These are phyloP conservation scores for Candolleomyces efflorescens DNA, from an alignment of 768 basidiomycete genomes.

Conservation along the genomic window DNA sequence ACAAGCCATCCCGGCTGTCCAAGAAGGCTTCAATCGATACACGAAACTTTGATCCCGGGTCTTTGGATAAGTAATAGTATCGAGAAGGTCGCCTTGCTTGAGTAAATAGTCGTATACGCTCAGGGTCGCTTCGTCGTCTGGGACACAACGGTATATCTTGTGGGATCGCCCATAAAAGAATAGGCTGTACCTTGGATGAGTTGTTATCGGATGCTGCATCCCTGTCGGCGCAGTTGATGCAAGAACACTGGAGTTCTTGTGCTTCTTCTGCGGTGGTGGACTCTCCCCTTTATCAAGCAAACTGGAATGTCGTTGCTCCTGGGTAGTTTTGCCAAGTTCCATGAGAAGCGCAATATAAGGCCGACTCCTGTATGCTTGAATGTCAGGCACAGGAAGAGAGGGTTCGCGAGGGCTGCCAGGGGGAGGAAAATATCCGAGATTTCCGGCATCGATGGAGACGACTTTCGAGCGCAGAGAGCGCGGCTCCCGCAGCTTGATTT, in stretches of 20 bases:
- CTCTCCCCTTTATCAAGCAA: not conserved
- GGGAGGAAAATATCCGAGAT: not conserved
- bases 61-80: not conserved
- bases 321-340: not conserved
- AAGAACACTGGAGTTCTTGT: not conserved
- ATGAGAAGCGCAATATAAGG: not conserved
- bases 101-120: not conserved
- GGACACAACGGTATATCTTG: not conserved
- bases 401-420: not conserved
- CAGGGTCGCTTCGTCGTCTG: not conserved
- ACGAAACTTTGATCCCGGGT: not conserved
- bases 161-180: not conserved
- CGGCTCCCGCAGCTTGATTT: constrained; percentile 6
- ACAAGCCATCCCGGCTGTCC: not conserved
- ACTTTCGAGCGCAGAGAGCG: not conserved
- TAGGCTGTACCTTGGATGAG: not conserved
- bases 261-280: not conserved
- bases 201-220: not conserved
- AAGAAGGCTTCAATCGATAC: not conserved
- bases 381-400: too few species aligned
- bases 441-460: not conserved
- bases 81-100: not conserved
- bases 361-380: too few species aligned
- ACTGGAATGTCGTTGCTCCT: not conserved
- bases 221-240: not conserved